Conservation (phyloP, 2,329 filamentous ascomycete genomes). For the Fusarium pilosicola region DNA sequence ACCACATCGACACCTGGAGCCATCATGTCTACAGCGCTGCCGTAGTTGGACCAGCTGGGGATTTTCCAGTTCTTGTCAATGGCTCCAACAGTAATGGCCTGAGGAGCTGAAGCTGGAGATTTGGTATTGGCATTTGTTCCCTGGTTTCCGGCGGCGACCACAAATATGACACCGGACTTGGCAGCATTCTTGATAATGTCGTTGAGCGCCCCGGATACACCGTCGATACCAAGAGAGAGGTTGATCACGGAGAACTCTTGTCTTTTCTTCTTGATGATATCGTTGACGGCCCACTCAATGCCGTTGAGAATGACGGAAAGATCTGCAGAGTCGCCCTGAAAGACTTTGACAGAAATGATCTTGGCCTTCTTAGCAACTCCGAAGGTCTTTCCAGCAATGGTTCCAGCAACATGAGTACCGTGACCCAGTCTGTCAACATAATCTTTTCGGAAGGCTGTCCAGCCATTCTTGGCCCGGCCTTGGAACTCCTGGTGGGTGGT, state of each 20-base stretch:
- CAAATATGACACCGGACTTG: slow-evolving; percentile 59
- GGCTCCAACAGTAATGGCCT: slow-evolving; percentile 49
- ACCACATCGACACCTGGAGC: slow-evolving; percentile 60
- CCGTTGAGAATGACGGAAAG: slow-evolving; percentile 48
- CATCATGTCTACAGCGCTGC: slow-evolving; percentile 59
- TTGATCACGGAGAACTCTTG: slow-evolving; percentile 59
- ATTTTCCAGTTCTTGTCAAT: slow-evolving; percentile 52
- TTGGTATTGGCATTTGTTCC: slow-evolving; percentile 39
- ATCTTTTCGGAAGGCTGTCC: slow-evolving; percentile 41
- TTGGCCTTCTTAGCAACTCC: slow-evolving; percentile 57
- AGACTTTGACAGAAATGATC: slow-evolving; percentile 59
- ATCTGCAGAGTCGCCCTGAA: slow-evolving; percentile 45
- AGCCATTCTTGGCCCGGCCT: slow-evolving; percentile 56
- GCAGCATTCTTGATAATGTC: slow-evolving; percentile 58
- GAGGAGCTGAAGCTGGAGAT: slow-evolving; percentile 47
- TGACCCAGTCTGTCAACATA: slow-evolving; percentile 51
- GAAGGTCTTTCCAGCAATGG: slow-evolving; percentile 48
- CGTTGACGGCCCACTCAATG: slow-evolving; percentile 55
- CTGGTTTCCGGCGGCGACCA: slow-evolving; percentile 66
- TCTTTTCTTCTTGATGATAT: slow-evolving; percentile 54
- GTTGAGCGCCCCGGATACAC: slow-evolving; percentile 58
- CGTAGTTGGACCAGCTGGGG: slow-evolving; percentile 63
- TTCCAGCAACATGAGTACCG: slow-evolving; percentile 55
- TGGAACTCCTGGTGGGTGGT: slow-evolving; percentile 64
- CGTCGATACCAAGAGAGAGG: slow-evolving; percentile 63